These are phyloP conservation scores for Crassisporium funariophilum DNA, from an alignment of 768 basidiomycete species.

Conservation along the genomic window DNA sequence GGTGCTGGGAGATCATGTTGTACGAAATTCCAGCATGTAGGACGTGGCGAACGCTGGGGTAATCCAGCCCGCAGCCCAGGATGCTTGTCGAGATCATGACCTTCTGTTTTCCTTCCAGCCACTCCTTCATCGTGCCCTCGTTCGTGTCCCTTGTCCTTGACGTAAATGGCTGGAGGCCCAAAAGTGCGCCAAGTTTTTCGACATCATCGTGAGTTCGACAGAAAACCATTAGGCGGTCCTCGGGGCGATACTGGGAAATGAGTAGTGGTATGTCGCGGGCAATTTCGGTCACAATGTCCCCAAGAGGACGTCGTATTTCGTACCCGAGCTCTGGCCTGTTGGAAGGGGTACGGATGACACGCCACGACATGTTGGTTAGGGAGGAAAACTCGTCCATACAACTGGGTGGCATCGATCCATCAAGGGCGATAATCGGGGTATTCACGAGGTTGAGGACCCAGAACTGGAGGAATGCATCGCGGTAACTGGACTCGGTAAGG, in stretches of 20 bases:
- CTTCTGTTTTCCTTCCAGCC: neutral
- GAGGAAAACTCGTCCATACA: neutral
- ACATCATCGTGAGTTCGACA: conserved; percentile 4
- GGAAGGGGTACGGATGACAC: conserved; percentile 4
- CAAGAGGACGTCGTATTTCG: neutral
- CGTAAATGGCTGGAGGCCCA: neutral
- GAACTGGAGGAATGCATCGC: neutral
- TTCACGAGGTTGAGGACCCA: conserved; percentile 2
- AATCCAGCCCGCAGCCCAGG: conserved; percentile 3
- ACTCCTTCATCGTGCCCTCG: neutral
- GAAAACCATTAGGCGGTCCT: conserved; percentile 7
- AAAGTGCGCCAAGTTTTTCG: neutral
- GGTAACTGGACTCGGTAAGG: conserved; percentile 8
- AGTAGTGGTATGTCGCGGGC: neutral
- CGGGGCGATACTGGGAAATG: neutral
- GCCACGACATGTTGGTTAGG: conserved; percentile 1
- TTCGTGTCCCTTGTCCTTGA: neutral
- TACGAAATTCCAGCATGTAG: neutral
- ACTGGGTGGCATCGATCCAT: conserved; percentile 2
- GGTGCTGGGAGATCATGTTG: conserved; percentile 1
- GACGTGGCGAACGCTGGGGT: conserved; percentile 3
- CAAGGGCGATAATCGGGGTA: neutral
- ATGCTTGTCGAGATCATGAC: conserved; percentile 4
- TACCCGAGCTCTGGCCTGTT: neutral
- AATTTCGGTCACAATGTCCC: neutral